A percentile compares a stretch with the other conserved stretches of the same genome.
phyloP scores from a whole-genome alignment of 169 alveolate genomes.

The Neospora caninum region DNA sequence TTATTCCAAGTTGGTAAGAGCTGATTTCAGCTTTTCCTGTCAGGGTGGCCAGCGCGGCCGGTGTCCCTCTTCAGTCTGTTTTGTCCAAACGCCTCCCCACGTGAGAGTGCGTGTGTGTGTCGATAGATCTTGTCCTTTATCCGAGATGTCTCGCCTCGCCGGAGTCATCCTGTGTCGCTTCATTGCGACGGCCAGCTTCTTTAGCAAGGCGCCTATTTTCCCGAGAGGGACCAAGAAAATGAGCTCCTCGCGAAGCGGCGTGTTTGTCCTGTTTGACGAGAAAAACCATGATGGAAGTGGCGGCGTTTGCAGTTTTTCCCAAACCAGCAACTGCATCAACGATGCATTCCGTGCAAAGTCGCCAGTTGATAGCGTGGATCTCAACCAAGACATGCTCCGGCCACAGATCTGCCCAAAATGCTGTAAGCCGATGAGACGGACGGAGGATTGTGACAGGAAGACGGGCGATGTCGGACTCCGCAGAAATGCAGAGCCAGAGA shows the following conservation, averaged over 20 bases:
- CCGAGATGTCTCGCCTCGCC: background rate
- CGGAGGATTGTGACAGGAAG: too few species aligned
- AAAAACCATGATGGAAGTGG: background rate
- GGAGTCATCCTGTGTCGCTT: background rate
- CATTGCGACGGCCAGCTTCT: background rate
- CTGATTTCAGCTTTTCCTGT: background rate
- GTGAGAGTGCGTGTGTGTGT: too few species aligned
- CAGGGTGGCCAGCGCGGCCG: background rate
- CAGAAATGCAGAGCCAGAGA: background rate
- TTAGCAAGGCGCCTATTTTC: background rate
- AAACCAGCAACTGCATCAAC: background rate
- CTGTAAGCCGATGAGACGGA: slow-evolving; percentile 19
- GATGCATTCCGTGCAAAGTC: background rate
- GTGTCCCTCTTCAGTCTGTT: background rate
- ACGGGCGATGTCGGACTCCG: background rate
- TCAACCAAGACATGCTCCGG: background rate
- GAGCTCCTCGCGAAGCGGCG: background rate
- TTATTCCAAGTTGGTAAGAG: background rate
- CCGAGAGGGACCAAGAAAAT: background rate
- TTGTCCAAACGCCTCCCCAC: background rate
- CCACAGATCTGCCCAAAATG: slow-evolving; percentile 8
- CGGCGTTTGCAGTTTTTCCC: background rate
- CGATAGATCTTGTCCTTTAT: background rate
- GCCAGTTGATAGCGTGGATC: background rate
- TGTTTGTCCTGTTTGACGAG: background rate